Base-by-base conservation (phyloP, 352 stramenopile species). In the Phytophthora litchii region DNA sequence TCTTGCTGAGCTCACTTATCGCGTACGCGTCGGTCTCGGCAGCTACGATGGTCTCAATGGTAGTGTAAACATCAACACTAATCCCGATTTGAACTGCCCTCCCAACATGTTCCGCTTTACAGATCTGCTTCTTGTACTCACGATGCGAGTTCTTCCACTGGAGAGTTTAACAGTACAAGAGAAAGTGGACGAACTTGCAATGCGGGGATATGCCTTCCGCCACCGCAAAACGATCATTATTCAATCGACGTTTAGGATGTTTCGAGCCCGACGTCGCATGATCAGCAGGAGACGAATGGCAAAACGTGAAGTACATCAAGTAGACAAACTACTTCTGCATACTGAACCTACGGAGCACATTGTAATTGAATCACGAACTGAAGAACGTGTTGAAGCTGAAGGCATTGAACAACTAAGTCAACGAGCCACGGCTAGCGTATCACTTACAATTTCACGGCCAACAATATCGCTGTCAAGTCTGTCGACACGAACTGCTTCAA, bases 181-280 rank as follows among this genome's bases (percentile, higher is more conserved):
- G 41, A 94, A 94, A 72, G 85, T 94, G 5, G 80, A 92, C 38
- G 85, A 94, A 40, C 60, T 94, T 1, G 82, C 83, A 0, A 81
- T 92, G 17, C 78, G 81, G 19, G 74, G 78, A 5, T 92, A 91
- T 43, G 80, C 88, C 8, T 78, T 78, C 14, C 80, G 80, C 5
- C 79, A 91, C 48, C 75, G 76, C 9, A 74, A 75, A 4, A 73
- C 79, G 3, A 64, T 94, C 31, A 71, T 67, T 19, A 83, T 94
- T 32, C 85, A 94, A 47, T 76, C 80, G 2, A 34, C 55, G 1
- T 94, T 89, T 37, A 67, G 77, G 13, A 89, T 86, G 78, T 88
- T 78, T 13, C 80, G 82, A 12, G 61, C 87, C 0, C 43, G 54
- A 27, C 58, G 64, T 37, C 64, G 64, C 3, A 64, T 56, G 16